These are phyloP conservation scores for Stemphylium vesicarium DNA, from an alignment of 2,329 filamentous ascomycete species.

Conservation along the genomic window DNA sequence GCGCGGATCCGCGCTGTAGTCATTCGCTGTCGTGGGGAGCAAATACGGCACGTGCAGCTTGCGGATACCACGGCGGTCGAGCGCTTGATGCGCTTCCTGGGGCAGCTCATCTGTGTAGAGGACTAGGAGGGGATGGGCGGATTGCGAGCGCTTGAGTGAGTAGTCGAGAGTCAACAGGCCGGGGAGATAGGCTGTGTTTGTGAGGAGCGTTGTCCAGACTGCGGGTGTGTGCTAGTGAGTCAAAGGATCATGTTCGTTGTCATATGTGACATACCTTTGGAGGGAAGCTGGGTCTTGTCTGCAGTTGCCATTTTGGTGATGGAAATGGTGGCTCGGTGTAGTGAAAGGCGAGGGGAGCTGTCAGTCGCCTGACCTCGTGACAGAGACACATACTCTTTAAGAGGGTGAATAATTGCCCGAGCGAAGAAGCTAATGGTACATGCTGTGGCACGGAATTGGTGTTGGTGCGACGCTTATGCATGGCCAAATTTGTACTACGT, in stretches of 20 bases:
- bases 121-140: slow-evolving; percentile 71
- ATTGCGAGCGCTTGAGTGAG: slow-evolving; percentile 74
- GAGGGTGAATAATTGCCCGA: too few species aligned
- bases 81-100: slow-evolving; percentile 68
- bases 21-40: slow-evolving; percentile 67
- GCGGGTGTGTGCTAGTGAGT: not conserved
- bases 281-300: too few species aligned
- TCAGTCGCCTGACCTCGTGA: too few species aligned
- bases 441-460: too few species aligned
- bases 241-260: too few species aligned
- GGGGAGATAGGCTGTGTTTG: slow-evolving; percentile 79
- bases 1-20: slow-evolving; percentile 77
- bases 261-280: too few species aligned
- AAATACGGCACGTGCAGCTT: slow-evolving; percentile 75
- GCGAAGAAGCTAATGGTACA: too few species aligned
- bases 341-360: too few species aligned
- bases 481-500: not conserved
- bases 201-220: slow-evolving; percentile 90
- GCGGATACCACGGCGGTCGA: slow-evolving; percentile 71
- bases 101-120: slow-evolving; percentile 83
- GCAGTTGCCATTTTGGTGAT: too few species aligned
- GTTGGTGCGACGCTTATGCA: not conserved
- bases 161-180: slow-evolving; percentile 82
- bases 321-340: too few species aligned
- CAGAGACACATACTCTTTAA: too few species aligned